Evolutionary conservation across 805 yeast genomes (phyloP), one percentile per base, ranked within the genome.

Genomic region (Wickerhamiella kurtzmanii): DNA sequence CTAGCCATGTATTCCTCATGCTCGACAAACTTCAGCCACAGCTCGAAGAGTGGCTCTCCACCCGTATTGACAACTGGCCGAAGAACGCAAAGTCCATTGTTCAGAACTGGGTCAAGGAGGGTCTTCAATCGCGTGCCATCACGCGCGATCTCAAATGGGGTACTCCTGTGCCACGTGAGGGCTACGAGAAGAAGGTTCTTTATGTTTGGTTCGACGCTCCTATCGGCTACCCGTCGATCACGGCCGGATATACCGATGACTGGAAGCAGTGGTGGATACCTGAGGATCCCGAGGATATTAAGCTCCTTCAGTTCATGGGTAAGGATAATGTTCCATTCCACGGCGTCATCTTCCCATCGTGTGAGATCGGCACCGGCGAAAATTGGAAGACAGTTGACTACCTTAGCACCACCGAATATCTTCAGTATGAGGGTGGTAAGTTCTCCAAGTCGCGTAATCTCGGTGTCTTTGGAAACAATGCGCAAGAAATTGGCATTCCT

Each of bases 171-270:
- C 99, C 99, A 44, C 69, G 85, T 55, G 81, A 83, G 57, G 84
- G 79, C 44, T 92, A 73, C 69, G 78, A 81, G 56, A 80, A 86
- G 47, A 92, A 92, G 67, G 98, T 92, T 11, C 71, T 92, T 58
- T 92, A 92, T 62, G 99, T 92, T 49, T 92, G 99, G 99, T 92
- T 92, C 57, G 99, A 92, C 68, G 99, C 99, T 36, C 77, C 95
- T 44, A 92, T 92, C 56, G 99, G 99, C 41, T 92, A 92, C 64
- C 79, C 88, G 49, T 86, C 96, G 44, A 92, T 92, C 60, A 92
- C 99, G 22, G 96, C 97, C 21, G 82, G 82, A 64, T 94, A 89
- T 68, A 79, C 86, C 16, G 64, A 73, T 39, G 74, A 73, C 45
- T 89, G 97, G 97, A 68, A 74, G 58, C 62, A 76, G 56, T 89